These are phyloP conservation scores for Leishmania braziliensis DNA, from an alignment of 208 protist genomes.

Conservation along the genomic window DNA sequence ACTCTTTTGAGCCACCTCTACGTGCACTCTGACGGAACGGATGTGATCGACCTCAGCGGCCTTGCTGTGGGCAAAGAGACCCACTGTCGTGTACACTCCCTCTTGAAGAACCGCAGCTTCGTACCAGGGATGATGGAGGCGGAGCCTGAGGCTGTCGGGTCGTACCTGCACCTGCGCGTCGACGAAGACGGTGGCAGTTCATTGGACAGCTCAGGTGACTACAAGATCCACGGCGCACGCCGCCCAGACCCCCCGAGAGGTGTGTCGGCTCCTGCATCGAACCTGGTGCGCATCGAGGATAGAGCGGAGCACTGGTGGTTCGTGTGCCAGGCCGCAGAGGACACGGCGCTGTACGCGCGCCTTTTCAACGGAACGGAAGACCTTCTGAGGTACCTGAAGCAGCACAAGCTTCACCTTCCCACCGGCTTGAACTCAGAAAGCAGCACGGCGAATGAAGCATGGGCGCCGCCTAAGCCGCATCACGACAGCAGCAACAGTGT, in stretches of 20 bases:
- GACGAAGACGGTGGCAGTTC: conserved; percentile 23
- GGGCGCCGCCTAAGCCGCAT: neutral
- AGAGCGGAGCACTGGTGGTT: conserved; percentile 76
- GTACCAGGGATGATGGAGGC: neutral
- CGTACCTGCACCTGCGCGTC: conserved; percentile 53
- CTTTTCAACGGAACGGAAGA: conserved; percentile 47
- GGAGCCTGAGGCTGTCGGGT: conserved; percentile 21
- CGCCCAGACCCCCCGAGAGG: conserved; percentile 1
- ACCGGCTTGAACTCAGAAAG: neutral
- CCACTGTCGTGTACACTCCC: conserved; percentile 31
- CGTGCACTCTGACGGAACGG: conserved; percentile 70
- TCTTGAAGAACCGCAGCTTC: conserved; percentile 55
- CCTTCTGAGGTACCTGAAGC: conserved; percentile 50
- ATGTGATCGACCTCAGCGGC: conserved; percentile 83
- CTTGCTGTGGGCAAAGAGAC: conserved; percentile 33
- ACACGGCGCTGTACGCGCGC: conserved; percentile 53
- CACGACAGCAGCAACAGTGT: neutral
- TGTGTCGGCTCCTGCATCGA: conserved; percentile 12
- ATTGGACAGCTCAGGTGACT: neutral
- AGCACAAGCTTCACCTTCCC: conserved; percentile 46
- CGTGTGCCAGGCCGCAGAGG: conserved; percentile 48
- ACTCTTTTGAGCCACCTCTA: conserved; percentile 71
- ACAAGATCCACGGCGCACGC: neutral
- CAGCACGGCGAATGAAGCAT: neutral
- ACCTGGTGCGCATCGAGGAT: conserved; percentile 65